Evolutionary conservation across 169 alveolate genomes (phyloP), one percentile per base, ranked within the genome.

Genomic region (Perkinsus marinus): DNA sequence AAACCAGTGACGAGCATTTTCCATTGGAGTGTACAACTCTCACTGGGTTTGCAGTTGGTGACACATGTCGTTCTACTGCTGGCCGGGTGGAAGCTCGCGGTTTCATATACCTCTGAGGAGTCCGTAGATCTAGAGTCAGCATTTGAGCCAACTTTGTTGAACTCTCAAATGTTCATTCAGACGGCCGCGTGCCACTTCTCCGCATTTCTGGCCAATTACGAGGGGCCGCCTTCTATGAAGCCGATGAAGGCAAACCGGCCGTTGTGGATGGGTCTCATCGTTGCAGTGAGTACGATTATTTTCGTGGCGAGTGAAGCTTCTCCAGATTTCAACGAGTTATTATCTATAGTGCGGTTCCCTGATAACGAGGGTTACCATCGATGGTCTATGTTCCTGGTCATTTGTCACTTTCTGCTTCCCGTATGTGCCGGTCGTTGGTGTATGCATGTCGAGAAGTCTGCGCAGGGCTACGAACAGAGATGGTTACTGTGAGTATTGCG

Each of bases 141-240:
- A 0, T 96, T 97, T 93, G 95, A 95, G 92, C 97, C 98, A 16
- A 96, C 96, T 90, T 90, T 95, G 41, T 97, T 96, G 43, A 97
- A 97, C 95, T 96, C 98, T 17, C 95, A 96, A 39, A 95, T 96
- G 91, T 97, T 92, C 93, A 95, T 96, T 93, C 93, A 95, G 68
- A 93, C 95, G 69, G 95, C 95, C 94, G 94, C 95, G 39, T 93
- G 95, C 92, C 97, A 96, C 93, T 90, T 96, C 43, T 92, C 97
- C 36, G 94, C 96, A 41, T 97, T 96, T 93, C 94, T 96, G 0
- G 93, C 97, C 90, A 97, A 97, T 95, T 96, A 96, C 93, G 96
- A 94, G 90, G 98, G 97, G n/a, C 94, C 96, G 46, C 98, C 98
- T 16, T 97, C 95, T 89, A 95, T 96, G 95, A 92, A 90, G 68